Evolutionary conservation across 78 protist species (phyloP).

Genomic region (slime mould (Dictyostelium discoideum)): DNA sequence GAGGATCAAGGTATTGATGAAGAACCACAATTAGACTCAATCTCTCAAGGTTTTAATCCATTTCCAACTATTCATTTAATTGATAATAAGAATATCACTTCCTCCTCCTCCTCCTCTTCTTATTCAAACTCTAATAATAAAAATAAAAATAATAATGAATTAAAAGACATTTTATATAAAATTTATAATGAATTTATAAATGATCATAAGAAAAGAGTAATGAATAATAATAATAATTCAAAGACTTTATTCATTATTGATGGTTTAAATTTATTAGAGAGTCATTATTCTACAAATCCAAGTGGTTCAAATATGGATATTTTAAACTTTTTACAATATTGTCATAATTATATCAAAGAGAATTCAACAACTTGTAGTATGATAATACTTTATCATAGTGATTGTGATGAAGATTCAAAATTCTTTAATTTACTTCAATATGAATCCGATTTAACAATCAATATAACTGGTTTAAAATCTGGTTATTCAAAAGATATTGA

Average conservation of each 20-base stretch:
- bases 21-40: slow-evolving; percentile 56
- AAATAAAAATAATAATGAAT: background rate
- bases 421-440: slow-evolving; percentile 49
- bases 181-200: slow-evolving; percentile 29
- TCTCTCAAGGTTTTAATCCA: slow-evolving; percentile 62
- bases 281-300: background rate
- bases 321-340: slow-evolving; percentile 32
- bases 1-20: slow-evolving; percentile 67
- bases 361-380: slow-evolving; percentile 23
- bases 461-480: slow-evolving; percentile 27
- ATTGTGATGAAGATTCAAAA: slow-evolving; percentile 54
- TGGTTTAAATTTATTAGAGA: slow-evolving; percentile 4
- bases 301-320: slow-evolving; percentile 17
- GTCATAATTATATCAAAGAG: slow-evolving; percentile 37
- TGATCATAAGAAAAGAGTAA: slow-evolving; percentile 22
- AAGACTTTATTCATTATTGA: slow-evolving; percentile 52
- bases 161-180: background rate
- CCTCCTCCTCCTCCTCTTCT: background rate
- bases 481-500: slow-evolving; percentile 76
- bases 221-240: background rate
- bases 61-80: slow-evolving; percentile 19
- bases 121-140: background rate
- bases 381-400: slow-evolving; percentile 21
- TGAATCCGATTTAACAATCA: slow-evolving; percentile 46
- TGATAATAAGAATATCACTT: background rate